Conservation (phyloP, 331 rosid species). For the Quercus tomentella region DNA sequence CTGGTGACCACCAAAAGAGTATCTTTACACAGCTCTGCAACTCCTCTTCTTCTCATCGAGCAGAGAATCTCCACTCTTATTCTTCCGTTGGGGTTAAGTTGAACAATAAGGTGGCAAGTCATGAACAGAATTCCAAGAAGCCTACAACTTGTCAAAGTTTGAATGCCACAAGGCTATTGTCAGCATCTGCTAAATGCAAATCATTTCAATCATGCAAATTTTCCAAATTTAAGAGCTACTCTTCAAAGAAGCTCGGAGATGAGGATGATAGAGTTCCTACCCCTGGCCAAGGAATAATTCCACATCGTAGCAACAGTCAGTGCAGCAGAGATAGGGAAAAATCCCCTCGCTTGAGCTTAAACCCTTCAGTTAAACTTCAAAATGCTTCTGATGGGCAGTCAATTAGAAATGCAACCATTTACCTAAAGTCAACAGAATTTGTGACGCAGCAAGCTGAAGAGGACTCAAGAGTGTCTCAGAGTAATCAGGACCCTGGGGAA, state of each 20-base stretch:
- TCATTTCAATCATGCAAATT: constrained; percentile 25
- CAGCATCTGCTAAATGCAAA: constrained; percentile 25
- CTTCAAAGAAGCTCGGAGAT: constrained; percentile 34
- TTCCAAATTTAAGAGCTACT: constrained; percentile 21
- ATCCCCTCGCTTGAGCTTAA: constrained; percentile 23
- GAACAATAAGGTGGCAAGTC: constrained; percentile 25
- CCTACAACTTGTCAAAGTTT: constrained; percentile 16
- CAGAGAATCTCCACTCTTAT: constrained; percentile 36
- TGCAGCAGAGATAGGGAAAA: constrained; percentile 31
- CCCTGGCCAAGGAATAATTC: constrained; percentile 35
- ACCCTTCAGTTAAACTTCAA: constrained; percentile 26
- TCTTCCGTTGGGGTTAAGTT: constrained; percentile 29
- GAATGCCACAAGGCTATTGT: constrained; percentile 11
- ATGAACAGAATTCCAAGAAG: constrained; percentile 21
- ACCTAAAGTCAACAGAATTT: constrained; percentile 26
- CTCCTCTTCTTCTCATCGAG: constrained; percentile 26
- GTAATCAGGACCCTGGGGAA: constrained; percentile 27
- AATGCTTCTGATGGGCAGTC: constrained; percentile 18
- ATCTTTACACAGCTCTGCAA: constrained; percentile 28
- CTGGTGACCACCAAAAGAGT: constrained; percentile 26
- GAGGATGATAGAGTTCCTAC: constrained; percentile 82
- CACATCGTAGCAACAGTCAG: constrained; percentile 29
- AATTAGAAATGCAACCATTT: background rate
- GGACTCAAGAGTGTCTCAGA: constrained; percentile 22
- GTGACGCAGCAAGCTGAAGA: constrained; percentile 30